Evolutionary conservation across 2,329 filamentous ascomycete genomes (phyloP), one percentile per base, ranked within the genome.

Genomic region (Cercospora zeae-maydis): DNA sequence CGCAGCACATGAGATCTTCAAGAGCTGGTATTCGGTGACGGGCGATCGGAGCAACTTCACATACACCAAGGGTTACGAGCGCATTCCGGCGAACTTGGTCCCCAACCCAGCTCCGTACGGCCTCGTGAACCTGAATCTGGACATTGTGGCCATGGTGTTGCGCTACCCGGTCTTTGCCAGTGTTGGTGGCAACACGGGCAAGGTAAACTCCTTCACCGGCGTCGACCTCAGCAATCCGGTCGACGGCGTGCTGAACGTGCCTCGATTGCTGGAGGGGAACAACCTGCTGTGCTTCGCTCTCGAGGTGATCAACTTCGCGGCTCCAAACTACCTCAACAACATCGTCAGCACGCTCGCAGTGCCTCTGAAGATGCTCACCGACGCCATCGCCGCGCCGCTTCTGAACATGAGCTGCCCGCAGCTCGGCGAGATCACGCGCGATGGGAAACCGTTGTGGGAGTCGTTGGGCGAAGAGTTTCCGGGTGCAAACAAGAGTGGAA

Each of bases 221-320:
- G 64, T 70, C 39, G 58, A 71, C 42, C 62, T 76, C 7, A 63
- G 57, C 2, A 67, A 78, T 57, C 64, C 79, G 11, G 78, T 74
- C 10, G 71, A 71, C 10, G 78, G 78, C n/a, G 68, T 83, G 0
- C 75, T 78, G 58, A 82, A 80, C 62, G 65, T 71, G 4, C 63
- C 69, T 4, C 58, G 58, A 13, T 24, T 68, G 45, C 57, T 67
- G 8, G 36, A 65, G 34, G 51, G 47, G 1, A 66, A 66, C 47
- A 68, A 68, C 45, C 47, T 66, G 45, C 30, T 66, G 14, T 68
- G 66, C 52, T 68, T 67, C 47, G 64, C 45, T 11, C 51, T 68
- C 33, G 64, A 68, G 34, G 51, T 76, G 11, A 66, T 76, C 63
- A 75, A 75, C 65, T 72, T 74, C 2, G 74, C 74, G 49, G 59